phyloP scores from a whole-genome alignment of 1,284 basidiomycete species.

The Wallemia mellicola region DNA sequence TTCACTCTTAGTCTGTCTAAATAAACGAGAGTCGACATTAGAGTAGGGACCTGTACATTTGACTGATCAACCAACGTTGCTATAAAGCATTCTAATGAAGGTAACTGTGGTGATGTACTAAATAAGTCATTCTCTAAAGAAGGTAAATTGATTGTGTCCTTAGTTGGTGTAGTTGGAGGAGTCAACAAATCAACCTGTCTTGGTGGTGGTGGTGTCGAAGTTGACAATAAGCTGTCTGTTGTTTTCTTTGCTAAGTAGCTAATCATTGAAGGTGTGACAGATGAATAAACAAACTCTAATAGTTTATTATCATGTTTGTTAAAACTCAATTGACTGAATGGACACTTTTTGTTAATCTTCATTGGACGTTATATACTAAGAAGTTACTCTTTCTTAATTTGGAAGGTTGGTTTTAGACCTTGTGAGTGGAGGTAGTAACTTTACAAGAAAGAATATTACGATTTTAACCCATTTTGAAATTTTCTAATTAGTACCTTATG shows the following conservation, averaged over 20 bases:
- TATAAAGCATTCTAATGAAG: constrained; percentile 64
- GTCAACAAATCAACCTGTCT: constrained; percentile 8
- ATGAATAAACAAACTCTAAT: constrained; percentile 40
- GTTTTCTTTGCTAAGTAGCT: constrained; percentile 36
- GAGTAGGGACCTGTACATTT: constrained; percentile 70
- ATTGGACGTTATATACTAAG: background rate
- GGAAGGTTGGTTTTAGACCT: too few relatives aligned
- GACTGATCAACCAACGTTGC: constrained; percentile 49
- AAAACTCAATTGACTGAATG: background rate
- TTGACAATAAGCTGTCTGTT: constrained; percentile 12
- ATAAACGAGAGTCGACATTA: constrained; percentile 76
- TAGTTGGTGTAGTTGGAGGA: constrained; percentile 12
- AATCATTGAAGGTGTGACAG: constrained; percentile 55
- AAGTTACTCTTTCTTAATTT: background rate
- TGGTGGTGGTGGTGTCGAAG: background rate
- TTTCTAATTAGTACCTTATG: background rate
- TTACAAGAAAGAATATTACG: too few relatives aligned
- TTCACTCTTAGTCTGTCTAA: constrained; percentile 56
- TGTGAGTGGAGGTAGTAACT: too few relatives aligned
- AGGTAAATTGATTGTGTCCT: constrained; percentile 2
- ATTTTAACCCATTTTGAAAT: too few relatives aligned
- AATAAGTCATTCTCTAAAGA: constrained; percentile 12
- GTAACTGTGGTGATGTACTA: constrained; percentile 30
- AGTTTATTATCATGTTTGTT: constrained; percentile 38
- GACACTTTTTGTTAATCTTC: background rate